Evolutionary conservation across 2,329 filamentous ascomycete genomes (phyloP), one percentile per base, ranked within the genome.

Genomic region (Diaporthe batatas): DNA sequence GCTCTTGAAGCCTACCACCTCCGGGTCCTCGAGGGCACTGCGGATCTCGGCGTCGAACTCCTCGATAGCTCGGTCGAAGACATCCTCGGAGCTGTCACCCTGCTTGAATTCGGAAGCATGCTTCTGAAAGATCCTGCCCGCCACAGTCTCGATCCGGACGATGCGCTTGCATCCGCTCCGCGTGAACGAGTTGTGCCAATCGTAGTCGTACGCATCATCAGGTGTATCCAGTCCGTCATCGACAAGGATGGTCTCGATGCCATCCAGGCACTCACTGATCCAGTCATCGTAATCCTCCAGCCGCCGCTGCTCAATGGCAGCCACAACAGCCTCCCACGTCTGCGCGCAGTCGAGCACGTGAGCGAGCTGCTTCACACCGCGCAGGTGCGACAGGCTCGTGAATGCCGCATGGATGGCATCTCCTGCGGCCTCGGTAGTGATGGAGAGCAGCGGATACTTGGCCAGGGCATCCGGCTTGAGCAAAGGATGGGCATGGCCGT

Each of bases 1-100:
- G 1, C 91, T 93, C 81, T 97, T 96, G 87, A 97, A 97, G 2
- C 89, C 94, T 1, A 90, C 93, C 2, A 97, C 91, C 23, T 91
- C 87, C 0, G 88, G 83, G 78, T 96, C 91, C 0, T 85, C 83
- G 34, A 95, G 85, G 3, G 89, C 87, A 1, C 85, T 81, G 14
- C 83, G 79, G 47, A 96, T 91, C 32, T 85, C 81, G 2, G 81
- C 78, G 68, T 85, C 83, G 72, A 91, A 91, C 5, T 85, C 83
- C 3, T 81, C 81, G 16, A 87, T 81, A 77, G 90, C 88, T n/a
- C 78, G 76, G 12, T 82, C 79, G 64, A 85, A 85, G 16, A 81
- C 79, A 1, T 79, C 77, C 14, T 85, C 80, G 39, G 84, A 78
- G 1, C 82, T 78, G 81, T 84, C 85, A 39, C 78, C 81, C 76